These are phyloP conservation scores for Auricularia cornea DNA, from an alignment of 768 basidiomycete genomes.

Conservation along the genomic window DNA sequence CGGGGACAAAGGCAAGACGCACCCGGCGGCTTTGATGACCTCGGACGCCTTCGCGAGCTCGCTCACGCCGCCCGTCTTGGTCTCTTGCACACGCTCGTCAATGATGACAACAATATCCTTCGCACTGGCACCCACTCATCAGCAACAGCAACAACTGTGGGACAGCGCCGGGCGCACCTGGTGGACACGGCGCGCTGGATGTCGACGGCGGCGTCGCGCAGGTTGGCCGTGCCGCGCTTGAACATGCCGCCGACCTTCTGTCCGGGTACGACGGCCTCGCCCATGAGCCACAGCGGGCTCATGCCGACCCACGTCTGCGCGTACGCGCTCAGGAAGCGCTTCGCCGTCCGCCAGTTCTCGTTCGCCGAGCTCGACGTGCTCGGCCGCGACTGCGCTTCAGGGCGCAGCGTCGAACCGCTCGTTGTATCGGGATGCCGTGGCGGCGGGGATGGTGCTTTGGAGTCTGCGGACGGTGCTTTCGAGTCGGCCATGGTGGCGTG, in stretches of 20 bases:
- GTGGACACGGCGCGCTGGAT: slow-evolving; percentile 6
- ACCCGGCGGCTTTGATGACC: slow-evolving; percentile 14
- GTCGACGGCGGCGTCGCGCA: slow-evolving; percentile 10
- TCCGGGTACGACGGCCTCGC: slow-evolving; percentile 10
- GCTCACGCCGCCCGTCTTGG: slow-evolving; percentile 5
- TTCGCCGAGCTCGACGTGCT: neutral
- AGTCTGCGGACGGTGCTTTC: too few relatives aligned
- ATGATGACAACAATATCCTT: slow-evolving; percentile 11
- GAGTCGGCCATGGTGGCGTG: too few relatives aligned
- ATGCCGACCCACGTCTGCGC: slow-evolving; percentile 12
- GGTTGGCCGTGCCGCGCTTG: slow-evolving; percentile 9
- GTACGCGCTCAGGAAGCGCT: slow-evolving; percentile 4
- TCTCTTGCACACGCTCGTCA: slow-evolving; percentile 8
- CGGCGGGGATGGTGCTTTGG: too few relatives aligned
- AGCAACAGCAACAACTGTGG: neutral
- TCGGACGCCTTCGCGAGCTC: slow-evolving; percentile 9
- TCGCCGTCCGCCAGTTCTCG: neutral
- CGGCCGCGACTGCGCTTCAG: neutral
- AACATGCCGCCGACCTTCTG: slow-evolving; percentile 12
- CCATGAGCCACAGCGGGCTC: slow-evolving; percentile 13
- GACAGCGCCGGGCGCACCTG: too few relatives aligned
- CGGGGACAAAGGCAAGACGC: too few relatives aligned
- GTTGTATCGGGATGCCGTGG: neutral
- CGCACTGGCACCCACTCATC: neutral
- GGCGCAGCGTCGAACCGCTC: neutral